Evolutionary conservation across 2,329 filamentous ascomycete genomes (phyloP).

Genomic region (Fusarium abutilonis): DNA sequence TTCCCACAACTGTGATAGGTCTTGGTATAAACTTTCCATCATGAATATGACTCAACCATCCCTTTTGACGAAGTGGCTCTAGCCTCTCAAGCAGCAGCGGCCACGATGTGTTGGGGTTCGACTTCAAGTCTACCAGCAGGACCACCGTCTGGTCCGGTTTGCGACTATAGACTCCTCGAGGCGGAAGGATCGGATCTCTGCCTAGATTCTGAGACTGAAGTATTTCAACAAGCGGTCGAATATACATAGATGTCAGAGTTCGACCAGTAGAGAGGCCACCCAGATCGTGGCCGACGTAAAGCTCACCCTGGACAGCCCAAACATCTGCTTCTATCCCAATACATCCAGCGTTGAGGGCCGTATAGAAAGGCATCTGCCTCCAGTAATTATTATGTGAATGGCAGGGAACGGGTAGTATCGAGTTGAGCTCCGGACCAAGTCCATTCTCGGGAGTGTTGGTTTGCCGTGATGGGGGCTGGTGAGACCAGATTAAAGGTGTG

Average conservation of each 20-base stretch:
- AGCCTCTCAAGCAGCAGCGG: slow-evolving; percentile 52
- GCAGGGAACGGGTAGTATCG: slow-evolving; percentile 61
- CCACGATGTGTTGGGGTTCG: slow-evolving; percentile 44
- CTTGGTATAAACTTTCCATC: slow-evolving; percentile 61
- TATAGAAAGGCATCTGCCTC: slow-evolving; percentile 69
- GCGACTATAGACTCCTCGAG: slow-evolving; percentile 65
- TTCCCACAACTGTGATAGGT: slow-evolving; percentile 74
- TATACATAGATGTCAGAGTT: slow-evolving; percentile 70
- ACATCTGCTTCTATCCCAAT: slow-evolving; percentile 75
- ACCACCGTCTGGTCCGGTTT: slow-evolving; percentile 64
- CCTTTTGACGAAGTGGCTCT: slow-evolving; percentile 64
- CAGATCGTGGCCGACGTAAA: slow-evolving; percentile 72
- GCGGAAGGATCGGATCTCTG: slow-evolving; percentile 14
- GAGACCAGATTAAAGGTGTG: slow-evolving; percentile 23
- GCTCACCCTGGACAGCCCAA: slow-evolving; percentile 64
- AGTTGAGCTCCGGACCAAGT: background rate
- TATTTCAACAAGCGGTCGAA: slow-evolving; percentile 69
- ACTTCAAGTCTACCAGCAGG: slow-evolving; percentile 77
- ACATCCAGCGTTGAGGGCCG: slow-evolving; percentile 68
- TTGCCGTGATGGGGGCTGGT: background rate
- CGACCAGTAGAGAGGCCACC: slow-evolving; percentile 63
- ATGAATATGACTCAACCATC: slow-evolving; percentile 66
- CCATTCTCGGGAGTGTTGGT: background rate
- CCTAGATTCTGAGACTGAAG: slow-evolving; percentile 58
- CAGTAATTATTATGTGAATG: slow-evolving; percentile 80